Conservation (phyloP, 345 rosid species). For the Physaria fendleri region DNA sequence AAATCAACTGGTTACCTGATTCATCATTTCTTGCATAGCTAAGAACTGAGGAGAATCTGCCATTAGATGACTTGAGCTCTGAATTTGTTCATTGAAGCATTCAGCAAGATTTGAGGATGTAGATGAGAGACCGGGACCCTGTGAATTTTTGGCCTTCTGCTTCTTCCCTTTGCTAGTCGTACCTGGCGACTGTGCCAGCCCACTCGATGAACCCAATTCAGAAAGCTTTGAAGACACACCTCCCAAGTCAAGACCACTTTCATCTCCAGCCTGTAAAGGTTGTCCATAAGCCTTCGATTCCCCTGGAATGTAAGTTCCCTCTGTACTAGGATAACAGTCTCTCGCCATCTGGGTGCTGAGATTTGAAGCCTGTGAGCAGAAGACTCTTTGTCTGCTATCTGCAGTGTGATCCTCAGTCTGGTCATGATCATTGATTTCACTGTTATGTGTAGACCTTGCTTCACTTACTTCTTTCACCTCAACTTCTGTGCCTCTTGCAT, state of each 20-base stretch:
- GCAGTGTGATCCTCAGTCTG: constrained; percentile 34
- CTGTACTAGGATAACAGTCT: constrained; percentile 40
- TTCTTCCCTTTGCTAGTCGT: constrained; percentile 51
- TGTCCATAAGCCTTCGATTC: constrained; percentile 34
- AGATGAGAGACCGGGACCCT: constrained; percentile 41
- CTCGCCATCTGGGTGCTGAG: constrained; percentile 54
- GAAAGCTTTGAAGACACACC: constrained; percentile 39
- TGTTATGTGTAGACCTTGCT: constrained; percentile 37
- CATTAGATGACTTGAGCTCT: constrained; percentile 33
- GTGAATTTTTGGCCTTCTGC: constrained; percentile 53
- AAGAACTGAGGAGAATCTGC: constrained; percentile 44
- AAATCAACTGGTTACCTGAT: constrained; percentile 56
- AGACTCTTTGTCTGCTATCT: constrained; percentile 44
- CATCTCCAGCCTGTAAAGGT: constrained; percentile 35
- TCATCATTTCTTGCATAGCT: constrained; percentile 60
- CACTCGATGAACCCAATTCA: constrained; percentile 34
- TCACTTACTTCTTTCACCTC: constrained; percentile 70
- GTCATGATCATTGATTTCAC: constrained; percentile 36
- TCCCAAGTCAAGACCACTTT: constrained; percentile 35
- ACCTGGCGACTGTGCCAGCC: constrained; percentile 35
- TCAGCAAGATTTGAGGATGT: constrained; percentile 55
- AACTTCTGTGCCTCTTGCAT: constrained; percentile 37
- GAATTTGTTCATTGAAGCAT: constrained; percentile 40
- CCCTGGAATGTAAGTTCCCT: constrained; percentile 37
- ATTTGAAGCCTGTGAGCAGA: constrained; percentile 66